A percentile compares a stretch with the other conserved stretches of the same genome.
phyloP scores from a whole-genome alignment of 805 yeast species.

The Nakazawaea sp. region DNA sequence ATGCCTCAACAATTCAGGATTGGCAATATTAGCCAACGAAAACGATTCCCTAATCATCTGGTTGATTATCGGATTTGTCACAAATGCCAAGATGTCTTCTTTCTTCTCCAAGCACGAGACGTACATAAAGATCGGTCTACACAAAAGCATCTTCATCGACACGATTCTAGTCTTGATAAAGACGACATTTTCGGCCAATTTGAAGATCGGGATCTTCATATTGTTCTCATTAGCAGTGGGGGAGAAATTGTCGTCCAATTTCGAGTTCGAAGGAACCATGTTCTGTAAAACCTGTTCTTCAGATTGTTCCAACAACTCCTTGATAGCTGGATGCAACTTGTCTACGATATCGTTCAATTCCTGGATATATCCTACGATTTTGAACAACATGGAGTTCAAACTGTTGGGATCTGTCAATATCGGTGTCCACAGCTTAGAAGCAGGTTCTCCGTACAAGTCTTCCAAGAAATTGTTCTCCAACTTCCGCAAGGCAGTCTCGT shows the following conservation, averaged over 20 bases:
- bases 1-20: constrained; percentile 29
- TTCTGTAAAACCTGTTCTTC: constrained; percentile 15
- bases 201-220: constrained; percentile 21
- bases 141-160: constrained; percentile 24
- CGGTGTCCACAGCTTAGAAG: constrained; percentile 19
- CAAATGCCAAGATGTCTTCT: constrained; percentile 12
- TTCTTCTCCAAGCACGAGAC: constrained; percentile 17
- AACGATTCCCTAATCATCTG: constrained; percentile 2
- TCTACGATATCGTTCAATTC: constrained; percentile 32
- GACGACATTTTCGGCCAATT: constrained; percentile 27
- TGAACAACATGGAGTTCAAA: constrained; percentile 6
- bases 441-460: constrained; percentile 22
- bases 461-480: constrained; percentile 30
- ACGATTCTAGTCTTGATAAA: constrained; percentile 31
- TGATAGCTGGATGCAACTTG: constrained; percentile 27
- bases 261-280: constrained; percentile 15
- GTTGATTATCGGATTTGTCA: constrained; percentile 17
- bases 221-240: constrained; percentile 26
- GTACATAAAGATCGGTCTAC: constrained; percentile 29
- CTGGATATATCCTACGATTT: constrained; percentile 19
- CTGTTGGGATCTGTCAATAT: neutral
- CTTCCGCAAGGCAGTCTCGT: constrained; percentile 33
- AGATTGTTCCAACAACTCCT: constrained; percentile 2
- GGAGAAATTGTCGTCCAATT: constrained; percentile 17
- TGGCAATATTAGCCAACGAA: constrained; percentile 24